A percentile compares a stretch with the other conserved stretches of the same genome.
Conservation (phyloP, 176 grass and related monocot genomes). For the Calamus simplicifolius region DNA sequence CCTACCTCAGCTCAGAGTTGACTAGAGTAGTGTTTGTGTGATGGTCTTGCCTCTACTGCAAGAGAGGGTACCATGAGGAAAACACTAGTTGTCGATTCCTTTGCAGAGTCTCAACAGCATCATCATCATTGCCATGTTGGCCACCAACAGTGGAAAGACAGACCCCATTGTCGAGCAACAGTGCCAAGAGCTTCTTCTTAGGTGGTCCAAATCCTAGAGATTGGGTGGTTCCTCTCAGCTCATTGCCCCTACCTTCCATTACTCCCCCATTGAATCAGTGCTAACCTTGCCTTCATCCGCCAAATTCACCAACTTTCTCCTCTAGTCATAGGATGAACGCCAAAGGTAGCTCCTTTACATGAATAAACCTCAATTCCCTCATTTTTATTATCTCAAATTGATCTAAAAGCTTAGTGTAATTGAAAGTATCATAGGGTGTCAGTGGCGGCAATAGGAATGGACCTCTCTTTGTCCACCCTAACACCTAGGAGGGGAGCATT, state of each 20-base stretch:
- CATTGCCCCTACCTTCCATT: constrained; percentile 49
- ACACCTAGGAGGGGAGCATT: too few relatives aligned
- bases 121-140: background rate
- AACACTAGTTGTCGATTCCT: constrained; percentile 9
- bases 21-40: background rate
- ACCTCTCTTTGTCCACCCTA: too few relatives aligned
- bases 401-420: background rate
- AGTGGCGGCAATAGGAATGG: constrained; percentile 9
- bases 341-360: constrained; percentile 38
- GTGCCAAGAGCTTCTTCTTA: constrained; percentile 31
- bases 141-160: background rate
- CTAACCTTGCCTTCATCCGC: constrained; percentile 8
- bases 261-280: constrained; percentile 16
- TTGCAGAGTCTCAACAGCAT: background rate
- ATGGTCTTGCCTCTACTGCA: constrained; percentile 10
- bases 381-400: too few relatives aligned
- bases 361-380: too few relatives aligned
- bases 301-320: constrained; percentile 29
- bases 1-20: background rate
- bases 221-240: constrained; percentile 31
- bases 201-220: constrained; percentile 26
- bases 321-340: constrained; percentile 38
- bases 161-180: constrained; percentile 26
- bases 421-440: constrained; percentile 19
- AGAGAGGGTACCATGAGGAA: constrained; percentile 7